Evolutionary conservation across 2,329 filamentous ascomycete species (phyloP).

Genomic region (Ilyonectria sp.): DNA sequence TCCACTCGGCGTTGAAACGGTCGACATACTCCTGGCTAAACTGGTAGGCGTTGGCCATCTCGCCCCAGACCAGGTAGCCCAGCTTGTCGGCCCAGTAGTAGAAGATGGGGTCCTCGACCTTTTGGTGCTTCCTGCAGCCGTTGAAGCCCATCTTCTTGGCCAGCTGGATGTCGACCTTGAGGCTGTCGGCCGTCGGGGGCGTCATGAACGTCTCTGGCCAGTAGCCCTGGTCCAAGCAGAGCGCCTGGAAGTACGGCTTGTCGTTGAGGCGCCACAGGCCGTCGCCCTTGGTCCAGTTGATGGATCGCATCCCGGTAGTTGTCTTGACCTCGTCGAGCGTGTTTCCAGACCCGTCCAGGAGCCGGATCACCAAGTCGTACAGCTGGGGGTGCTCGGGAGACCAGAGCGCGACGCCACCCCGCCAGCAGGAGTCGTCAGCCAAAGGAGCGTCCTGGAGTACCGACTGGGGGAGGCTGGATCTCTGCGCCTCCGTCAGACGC

Average conservation of each 20-base stretch:
- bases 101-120: slow-evolving; percentile 74
- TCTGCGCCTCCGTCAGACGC: slow-evolving; percentile 61
- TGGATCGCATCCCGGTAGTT: slow-evolving; percentile 72
- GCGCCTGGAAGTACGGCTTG: slow-evolving; percentile 71
- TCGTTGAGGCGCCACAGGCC: slow-evolving; percentile 73
- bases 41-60: slow-evolving; percentile 76
- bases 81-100: slow-evolving; percentile 74
- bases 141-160: slow-evolving; percentile 75
- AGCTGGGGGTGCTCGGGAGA: slow-evolving; percentile 71
- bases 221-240: slow-evolving; percentile 75
- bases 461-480: slow-evolving; percentile 55
- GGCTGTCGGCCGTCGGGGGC: slow-evolving; percentile 62
- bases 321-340: slow-evolving; percentile 71
- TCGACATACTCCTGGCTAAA: slow-evolving; percentile 72
- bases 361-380: slow-evolving; percentile 68
- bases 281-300: slow-evolving; percentile 72
- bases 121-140: slow-evolving; percentile 76
- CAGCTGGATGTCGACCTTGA: slow-evolving; percentile 68
- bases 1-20: slow-evolving; percentile 76
- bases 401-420: slow-evolving; percentile 73
- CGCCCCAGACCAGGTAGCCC: slow-evolving; percentile 75
- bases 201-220: slow-evolving; percentile 75
- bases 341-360: slow-evolving; percentile 60
- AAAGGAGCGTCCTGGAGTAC: slow-evolving; percentile 53
- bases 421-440: slow-evolving; percentile 60